phyloP scores from a whole-genome alignment of 352 stramenopile genomes.

The Phytopythium mirpurense region DNA sequence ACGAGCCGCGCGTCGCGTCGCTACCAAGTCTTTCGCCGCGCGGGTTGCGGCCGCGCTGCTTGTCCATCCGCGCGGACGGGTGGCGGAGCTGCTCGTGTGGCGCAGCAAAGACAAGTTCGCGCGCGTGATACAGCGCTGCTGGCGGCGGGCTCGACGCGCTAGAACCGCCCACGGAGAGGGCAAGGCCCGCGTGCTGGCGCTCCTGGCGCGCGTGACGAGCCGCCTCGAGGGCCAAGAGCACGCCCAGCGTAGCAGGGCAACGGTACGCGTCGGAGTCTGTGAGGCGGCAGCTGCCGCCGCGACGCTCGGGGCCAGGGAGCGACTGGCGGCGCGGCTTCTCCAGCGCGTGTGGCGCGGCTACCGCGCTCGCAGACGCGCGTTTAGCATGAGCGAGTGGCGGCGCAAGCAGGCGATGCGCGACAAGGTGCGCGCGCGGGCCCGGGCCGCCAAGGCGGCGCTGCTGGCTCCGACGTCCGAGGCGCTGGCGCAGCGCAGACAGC shows the following conservation, averaged over 20 bases:
- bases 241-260: conserved; percentile 5
- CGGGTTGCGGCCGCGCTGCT: conserved; percentile 9
- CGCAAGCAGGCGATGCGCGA: conserved; percentile 16
- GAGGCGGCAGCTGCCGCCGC: conserved; percentile 5
- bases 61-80: conserved; percentile 6
- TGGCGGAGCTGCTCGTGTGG: conserved; percentile 4
- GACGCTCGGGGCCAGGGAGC: conserved; percentile 12
- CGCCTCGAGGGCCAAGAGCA: conserved; percentile 14
- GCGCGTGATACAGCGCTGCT: conserved; percentile 20
- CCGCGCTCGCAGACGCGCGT: conserved; percentile 21
- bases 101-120: conserved; percentile 6
- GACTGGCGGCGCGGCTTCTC: conserved; percentile 28
- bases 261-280: conserved; percentile 9
- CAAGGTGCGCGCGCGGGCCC: conserved; percentile 27
- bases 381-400: conserved; percentile 18
- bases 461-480: conserved; percentile 20
- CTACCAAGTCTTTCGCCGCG: conserved; percentile 6
- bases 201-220: conserved; percentile 16
- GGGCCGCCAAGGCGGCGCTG: conserved; percentile 23
- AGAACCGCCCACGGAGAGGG: conserved; percentile 9
- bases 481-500: conserved; percentile 5
- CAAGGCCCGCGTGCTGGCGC: conserved; percentile 18
- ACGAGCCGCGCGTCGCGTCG: background rate
- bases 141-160: conserved; percentile 11
- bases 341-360: conserved; percentile 59